Percentiles rank a stretch among this genome's conserved stretches.
Evolutionary conservation across 2,329 filamentous ascomycete genomes (phyloP).

Genomic region (Chaetomiaceae sp.): DNA sequence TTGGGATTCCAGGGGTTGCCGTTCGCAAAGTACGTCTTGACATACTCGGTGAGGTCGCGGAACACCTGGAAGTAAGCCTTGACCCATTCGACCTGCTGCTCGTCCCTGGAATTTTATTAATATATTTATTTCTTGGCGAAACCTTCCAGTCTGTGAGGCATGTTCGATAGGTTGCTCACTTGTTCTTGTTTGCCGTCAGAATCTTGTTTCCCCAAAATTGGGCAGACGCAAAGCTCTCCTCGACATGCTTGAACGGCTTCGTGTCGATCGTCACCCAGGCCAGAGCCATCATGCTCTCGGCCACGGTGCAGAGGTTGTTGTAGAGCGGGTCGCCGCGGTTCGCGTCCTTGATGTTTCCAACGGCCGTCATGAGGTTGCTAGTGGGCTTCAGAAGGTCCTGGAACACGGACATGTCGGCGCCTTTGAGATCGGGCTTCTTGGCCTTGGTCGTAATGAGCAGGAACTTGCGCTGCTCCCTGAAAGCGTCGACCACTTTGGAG

Average conservation of each 20-base stretch:
- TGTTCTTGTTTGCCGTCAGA: conserved; percentile 81
- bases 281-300: conserved; percentile 83
- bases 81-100: conserved; percentile 82
- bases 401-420: conserved; percentile 58
- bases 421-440: conserved; percentile 75
- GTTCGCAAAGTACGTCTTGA: conserved; percentile 74
- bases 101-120: conserved; percentile 36
- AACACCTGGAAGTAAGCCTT: conserved; percentile 91
- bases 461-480: conserved; percentile 82
- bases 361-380: conserved; percentile 73
- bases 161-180: conserved; percentile 32
- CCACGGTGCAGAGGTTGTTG: conserved; percentile 79
- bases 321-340: conserved; percentile 73
- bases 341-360: conserved; percentile 74
- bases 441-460: conserved; percentile 84
- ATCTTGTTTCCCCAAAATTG: conserved; percentile 96
- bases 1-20: conserved; percentile 85
- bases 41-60: conserved; percentile 75
- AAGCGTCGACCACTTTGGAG: conserved; percentile 56
- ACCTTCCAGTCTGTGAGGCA: too few relatives aligned
- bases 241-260: conserved; percentile 81
- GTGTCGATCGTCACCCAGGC: conserved; percentile 85
- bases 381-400: conserved; percentile 81
- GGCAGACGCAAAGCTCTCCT: conserved; percentile 75
- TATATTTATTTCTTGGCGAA: too few relatives aligned